Evolutionary conservation across 805 yeast genomes (phyloP), one percentile per base, ranked within the genome.

Genomic region (Metschnikowia borealis): DNA sequence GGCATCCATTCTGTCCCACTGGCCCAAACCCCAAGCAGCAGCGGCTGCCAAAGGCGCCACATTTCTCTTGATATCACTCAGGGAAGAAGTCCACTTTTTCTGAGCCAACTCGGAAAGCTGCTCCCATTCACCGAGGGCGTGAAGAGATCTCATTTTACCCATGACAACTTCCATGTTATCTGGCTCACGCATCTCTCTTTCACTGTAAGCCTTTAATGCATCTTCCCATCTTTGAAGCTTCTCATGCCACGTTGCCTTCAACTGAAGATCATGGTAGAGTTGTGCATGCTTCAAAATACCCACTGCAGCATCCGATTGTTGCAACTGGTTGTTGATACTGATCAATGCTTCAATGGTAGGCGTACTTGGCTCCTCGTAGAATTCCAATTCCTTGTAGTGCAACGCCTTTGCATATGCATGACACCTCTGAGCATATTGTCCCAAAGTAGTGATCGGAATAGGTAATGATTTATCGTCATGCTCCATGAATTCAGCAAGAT

Each of bases 61-160:
- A 5, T 85, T 81, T 49, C 96, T 75, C 58, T 84, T 80, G 37
- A 83, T 81, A 15, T 89, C 96, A 29, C 83, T 76, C 1, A 88
- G 75, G 0, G 96, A 80, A 31, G 76, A 73, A 17, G 71, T 74
- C 99, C 99, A 94, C 62, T 88, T 89, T 39, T 83, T 84, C 58
- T 83, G 85, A 0, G 97, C 96, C 49, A 94, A 71, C 53, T 85
- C 87, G 10, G 95, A 84, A 21, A 95, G 73, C 58, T 85, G 87
- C 54, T 92, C 98, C 98, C 99, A 95, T 68, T 94, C 97, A 44
- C 99, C 99, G n/a, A 94, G 73, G 0, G 99, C 99, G 70, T 94
- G 97, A 54, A 92, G 73, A 68, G 98, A 91, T 68, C 98, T 80
- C 97, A 94, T 89, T 63, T 92, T 91, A 71, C 99, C 99, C 91